Evolutionary conservation across 306 rosid genomes (phyloP).

Genomic region (Acacia acuminata): DNA sequence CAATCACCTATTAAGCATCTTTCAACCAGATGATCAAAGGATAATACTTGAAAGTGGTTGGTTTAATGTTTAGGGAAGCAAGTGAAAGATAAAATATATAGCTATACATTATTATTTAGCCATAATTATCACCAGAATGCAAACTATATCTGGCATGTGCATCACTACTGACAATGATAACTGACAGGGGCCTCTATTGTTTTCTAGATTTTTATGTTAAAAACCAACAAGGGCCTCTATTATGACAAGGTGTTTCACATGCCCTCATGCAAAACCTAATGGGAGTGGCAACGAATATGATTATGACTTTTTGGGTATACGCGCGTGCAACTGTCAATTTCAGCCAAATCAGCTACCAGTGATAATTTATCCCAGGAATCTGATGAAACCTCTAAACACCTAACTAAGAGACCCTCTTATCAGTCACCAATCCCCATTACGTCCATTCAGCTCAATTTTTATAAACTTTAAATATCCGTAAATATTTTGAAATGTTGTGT

Average conservation of each 20-base stretch:
- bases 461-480: not conserved
- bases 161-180: not conserved
- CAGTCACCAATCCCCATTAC: not conserved
- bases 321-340: not conserved
- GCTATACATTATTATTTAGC: not conserved
- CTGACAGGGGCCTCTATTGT: not conserved
- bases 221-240: not conserved
- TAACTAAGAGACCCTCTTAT: not conserved
- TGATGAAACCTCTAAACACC: not conserved
- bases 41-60: not conserved
- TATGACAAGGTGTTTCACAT: not conserved
- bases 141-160: constrained; percentile 1
- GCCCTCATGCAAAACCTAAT: not conserved
- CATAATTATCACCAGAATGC: not conserved
- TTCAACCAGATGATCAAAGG: constrained; percentile 13
- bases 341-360: not conserved
- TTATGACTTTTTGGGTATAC: not conserved
- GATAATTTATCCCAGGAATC: not conserved
- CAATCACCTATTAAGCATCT: constrained; percentile 17
- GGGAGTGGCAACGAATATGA: not conserved
- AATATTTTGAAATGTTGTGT: not conserved
- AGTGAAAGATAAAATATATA: not conserved
- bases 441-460: not conserved
- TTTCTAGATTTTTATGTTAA: not conserved
- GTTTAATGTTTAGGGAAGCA: not conserved